Evolutionary conservation across 331 rosid species (phyloP), one percentile per base, ranked within the genome.

Genomic region (Dryas integrifolia): DNA sequence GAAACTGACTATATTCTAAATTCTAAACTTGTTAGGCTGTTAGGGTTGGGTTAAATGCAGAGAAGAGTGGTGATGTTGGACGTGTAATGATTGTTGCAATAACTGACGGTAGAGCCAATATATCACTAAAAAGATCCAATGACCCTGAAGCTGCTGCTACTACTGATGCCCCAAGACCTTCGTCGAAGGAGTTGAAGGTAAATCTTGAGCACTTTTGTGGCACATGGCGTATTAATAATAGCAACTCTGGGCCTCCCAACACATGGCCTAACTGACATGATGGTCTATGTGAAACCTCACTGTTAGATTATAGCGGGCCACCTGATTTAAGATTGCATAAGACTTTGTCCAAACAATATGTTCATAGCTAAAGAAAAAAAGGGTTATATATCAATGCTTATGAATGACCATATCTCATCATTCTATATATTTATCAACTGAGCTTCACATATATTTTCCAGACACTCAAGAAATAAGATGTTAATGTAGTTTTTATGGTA

Each of bases 1-100:
- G 57, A 50, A 11, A 69, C 85, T 81, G 80, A 78, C 64, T 7
- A 41, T 67, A 70, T 38, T 60, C 63, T 68, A 0, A 18, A 53
- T 65, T 52, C 30, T 77, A 64, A 61, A 86, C 64, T 82, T 65
- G 58, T 43, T 77, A 94, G 98, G 97, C 96, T 77, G 97, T 94
- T 58, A 79, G 97, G 83, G 98, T 94, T 77, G 98, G 98, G 63
- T 55, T 94, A 85, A 91, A 94, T 81, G 97, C 97, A n/a, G 98
- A 91, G 83, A 94, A 89, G 86, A 94, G 98, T 77, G 98, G 96
- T 46, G 97, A 91, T 76, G 97, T 94, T 66, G 97, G 98, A 57
- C 93, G 97, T 35, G 64, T 94, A 81, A 91, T 94, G 98, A 88
- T 94, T 82, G 98, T 94, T 72, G 98, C 96, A 59, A 86, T 94